phyloP scores from a whole-genome alignment of 306 rosid genomes.

The Sesbania bispinosa region DNA sequence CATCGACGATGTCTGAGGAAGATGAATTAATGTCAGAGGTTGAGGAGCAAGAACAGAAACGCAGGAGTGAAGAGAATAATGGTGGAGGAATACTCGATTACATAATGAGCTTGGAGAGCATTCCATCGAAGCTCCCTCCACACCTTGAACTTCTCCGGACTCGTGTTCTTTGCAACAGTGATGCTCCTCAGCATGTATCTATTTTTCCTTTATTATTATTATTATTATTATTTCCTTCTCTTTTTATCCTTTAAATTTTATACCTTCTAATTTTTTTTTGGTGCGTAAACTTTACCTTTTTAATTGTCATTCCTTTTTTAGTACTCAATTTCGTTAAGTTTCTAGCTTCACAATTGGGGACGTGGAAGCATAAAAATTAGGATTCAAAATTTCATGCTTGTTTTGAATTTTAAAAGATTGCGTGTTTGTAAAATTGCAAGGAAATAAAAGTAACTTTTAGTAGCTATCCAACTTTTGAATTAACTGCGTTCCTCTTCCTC shows the following conservation, averaged over 20 bases:
- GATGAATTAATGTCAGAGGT: constrained; percentile 32
- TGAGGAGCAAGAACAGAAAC: constrained; percentile 20
- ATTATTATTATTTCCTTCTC: background rate
- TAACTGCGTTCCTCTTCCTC: too few species aligned
- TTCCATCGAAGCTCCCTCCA: constrained; percentile 45
- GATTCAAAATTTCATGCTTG: background rate
- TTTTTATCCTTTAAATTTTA: background rate
- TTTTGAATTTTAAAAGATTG: background rate
- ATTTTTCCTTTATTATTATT: background rate
- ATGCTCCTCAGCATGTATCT: constrained; percentile 52
- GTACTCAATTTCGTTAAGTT: background rate
- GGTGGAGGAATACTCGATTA: constrained; percentile 34
- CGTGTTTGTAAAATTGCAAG: too few species aligned
- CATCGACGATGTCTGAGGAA: background rate
- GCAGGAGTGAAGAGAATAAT: too few species aligned
- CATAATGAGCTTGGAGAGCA: constrained; percentile 39
- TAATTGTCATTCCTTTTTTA: background rate
- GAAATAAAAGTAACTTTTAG: too few species aligned
- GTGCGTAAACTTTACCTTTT: background rate
- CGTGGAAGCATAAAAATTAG: background rate
- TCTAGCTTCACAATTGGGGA: background rate
- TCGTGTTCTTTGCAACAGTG: constrained; percentile 42
- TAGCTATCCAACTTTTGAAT: too few species aligned
- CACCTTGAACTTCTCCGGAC: constrained; percentile 38
- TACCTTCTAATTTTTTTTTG: background rate